Conservation (phyloP, 352 stramenopile species). For the Saprolegnia parasitica region DNA sequence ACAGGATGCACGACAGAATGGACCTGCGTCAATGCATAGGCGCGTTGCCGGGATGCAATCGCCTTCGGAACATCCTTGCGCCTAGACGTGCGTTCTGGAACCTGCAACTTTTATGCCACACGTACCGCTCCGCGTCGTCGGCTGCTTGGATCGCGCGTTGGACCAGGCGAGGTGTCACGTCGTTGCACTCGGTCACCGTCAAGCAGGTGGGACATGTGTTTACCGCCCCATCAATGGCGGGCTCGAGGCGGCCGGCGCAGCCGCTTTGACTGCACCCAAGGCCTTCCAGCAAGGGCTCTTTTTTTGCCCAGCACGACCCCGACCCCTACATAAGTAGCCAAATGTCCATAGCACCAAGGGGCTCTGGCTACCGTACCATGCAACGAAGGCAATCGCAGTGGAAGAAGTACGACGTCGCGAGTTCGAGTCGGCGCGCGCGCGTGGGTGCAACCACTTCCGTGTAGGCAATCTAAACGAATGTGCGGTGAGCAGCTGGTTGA, state of each 20-base stretch:
- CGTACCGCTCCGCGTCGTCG: too few species aligned
- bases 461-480: slow-evolving; percentile 48
- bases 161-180: too few species aligned
- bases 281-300: neutral
- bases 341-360: neutral
- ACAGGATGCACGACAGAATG: neutral
- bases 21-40: slow-evolving; percentile 7
- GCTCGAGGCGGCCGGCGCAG: neutral
- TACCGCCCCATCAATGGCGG: neutral
- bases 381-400: slow-evolving; percentile 43
- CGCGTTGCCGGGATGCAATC: neutral
- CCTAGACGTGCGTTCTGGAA: too few species aligned
- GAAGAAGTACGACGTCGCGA: slow-evolving; percentile 69
- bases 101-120: too few species aligned
- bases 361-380: neutral
- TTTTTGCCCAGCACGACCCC: neutral
- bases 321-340: neutral
- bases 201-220: too few species aligned
- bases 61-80: neutral
- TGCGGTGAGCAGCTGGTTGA: neutral
- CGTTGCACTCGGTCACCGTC: too few species aligned
- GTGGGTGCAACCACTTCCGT: slow-evolving; percentile 58
- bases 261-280: neutral
- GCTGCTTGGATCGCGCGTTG: too few species aligned
- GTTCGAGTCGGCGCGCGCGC: slow-evolving; percentile 32